phyloP scores from a whole-genome alignment of 225 moss, liverwort and hornwort species.

The Neckera pumila region DNA sequence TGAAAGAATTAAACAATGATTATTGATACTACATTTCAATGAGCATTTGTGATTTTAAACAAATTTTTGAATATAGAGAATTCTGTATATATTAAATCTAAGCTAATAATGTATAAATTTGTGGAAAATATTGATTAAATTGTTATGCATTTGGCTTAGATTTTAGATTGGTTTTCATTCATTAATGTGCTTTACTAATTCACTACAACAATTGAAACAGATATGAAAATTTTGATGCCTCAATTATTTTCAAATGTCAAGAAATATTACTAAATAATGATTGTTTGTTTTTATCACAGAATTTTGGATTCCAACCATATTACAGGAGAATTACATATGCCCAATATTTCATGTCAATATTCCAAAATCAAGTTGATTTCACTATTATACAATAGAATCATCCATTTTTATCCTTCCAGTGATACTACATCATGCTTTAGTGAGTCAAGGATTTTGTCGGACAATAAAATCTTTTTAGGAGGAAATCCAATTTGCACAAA shows the following conservation, averaged over 20 bases:
- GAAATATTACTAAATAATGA: not conserved
- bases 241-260: not conserved
- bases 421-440: too few relatives aligned
- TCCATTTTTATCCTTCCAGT: too few relatives aligned
- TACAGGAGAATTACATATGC: not conserved
- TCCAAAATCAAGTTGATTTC: not conserved
- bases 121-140: not conserved
- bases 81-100: not conserved
- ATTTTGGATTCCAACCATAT: not conserved
- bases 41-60: rapidly evolving
- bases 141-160: not conserved
- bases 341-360: not conserved
- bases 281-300: not conserved
- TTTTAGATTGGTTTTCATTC: not conserved
- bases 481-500: too few relatives aligned
- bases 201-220: not conserved
- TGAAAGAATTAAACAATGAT: not conserved
- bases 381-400: not conserved
- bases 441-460: too few relatives aligned
- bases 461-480: too few relatives aligned
- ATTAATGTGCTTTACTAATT: not conserved
- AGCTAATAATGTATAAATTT: not conserved
- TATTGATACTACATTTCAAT: not conserved
- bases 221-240: not conserved
- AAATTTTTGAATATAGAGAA: not conserved